A percentile compares a stretch with the other conserved stretches of the same genome.
phyloP scores from a whole-genome alignment of 1,284 basidiomycete species.

The Pascua guehoae region DNA sequence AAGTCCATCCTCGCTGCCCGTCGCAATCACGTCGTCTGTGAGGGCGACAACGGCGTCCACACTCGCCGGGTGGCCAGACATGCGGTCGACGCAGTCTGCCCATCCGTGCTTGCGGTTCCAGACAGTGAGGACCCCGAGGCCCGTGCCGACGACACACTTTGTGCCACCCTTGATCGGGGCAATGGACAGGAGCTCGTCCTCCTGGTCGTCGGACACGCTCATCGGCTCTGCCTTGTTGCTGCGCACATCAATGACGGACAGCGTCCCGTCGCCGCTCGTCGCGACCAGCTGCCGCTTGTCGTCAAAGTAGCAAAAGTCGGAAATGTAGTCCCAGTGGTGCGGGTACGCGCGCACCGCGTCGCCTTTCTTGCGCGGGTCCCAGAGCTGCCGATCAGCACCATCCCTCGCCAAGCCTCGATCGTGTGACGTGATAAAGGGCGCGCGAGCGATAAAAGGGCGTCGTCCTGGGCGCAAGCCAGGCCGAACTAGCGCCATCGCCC shows the following conservation, averaged over 20 bases:
- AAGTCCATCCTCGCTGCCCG: conserved; percentile 89
- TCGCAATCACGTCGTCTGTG: conserved; percentile 67
- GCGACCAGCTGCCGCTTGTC: conserved; percentile 80
- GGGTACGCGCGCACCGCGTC: conserved; percentile 65
- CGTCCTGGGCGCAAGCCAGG: neutral
- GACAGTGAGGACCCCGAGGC: conserved; percentile 82
- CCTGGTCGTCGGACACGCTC: conserved; percentile 86
- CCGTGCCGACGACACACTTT: conserved; percentile 85
- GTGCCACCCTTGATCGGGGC: conserved; percentile 74
- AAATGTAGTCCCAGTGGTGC: conserved; percentile 94
- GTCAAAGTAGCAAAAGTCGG: conserved; percentile 81
- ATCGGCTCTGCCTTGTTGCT: conserved; percentile 69
- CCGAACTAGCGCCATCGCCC: neutral
- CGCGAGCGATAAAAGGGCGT: neutral
- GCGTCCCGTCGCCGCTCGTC: conserved; percentile 88
- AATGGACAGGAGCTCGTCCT: conserved; percentile 86
- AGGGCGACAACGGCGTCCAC: conserved; percentile 76
- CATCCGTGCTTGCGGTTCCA: conserved; percentile 84
- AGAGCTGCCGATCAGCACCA: conserved; percentile 57
- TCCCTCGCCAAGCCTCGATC: too few relatives aligned
- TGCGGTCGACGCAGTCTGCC: conserved; percentile 80
- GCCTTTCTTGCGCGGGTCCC: conserved; percentile 70
- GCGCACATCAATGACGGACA: conserved; percentile 83
- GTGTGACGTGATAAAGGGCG: neutral
- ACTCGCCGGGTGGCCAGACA: conserved; percentile 85